phyloP scores from a whole-genome alignment of 2,329 filamentous ascomycete genomes.

The Colletotrichum sp. region DNA sequence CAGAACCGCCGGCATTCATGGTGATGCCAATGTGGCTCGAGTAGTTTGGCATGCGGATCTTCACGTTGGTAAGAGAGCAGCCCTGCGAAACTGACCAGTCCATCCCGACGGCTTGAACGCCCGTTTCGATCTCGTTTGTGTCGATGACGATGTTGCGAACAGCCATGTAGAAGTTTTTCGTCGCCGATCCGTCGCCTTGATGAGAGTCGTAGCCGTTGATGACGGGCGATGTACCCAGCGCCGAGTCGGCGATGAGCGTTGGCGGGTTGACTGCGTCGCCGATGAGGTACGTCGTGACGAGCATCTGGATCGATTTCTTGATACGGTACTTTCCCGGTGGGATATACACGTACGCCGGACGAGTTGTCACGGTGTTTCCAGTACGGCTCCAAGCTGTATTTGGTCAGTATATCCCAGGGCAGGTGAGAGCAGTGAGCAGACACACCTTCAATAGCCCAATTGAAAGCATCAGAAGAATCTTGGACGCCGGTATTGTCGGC shows the following conservation, averaged over 20 bases:
- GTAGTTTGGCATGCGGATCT: slow-evolving; percentile 36
- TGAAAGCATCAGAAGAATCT: slow-evolving; percentile 31
- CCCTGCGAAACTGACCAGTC: slow-evolving; percentile 36
- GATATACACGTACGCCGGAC: slow-evolving; percentile 29
- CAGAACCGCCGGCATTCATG: slow-evolving; percentile 37
- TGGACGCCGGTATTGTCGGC: slow-evolving; percentile 29
- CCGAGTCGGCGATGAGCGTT: slow-evolving; percentile 28
- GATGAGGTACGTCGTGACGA: slow-evolving; percentile 34
- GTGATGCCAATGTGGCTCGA: slow-evolving; percentile 39
- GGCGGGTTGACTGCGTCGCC: slow-evolving; percentile 33
- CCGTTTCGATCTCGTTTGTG: slow-evolving; percentile 24
- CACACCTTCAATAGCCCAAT: slow-evolving; percentile 25
- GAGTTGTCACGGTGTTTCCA: slow-evolving; percentile 29
- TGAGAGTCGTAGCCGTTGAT: slow-evolving; percentile 27
- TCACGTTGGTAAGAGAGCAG: slow-evolving; percentile 31
- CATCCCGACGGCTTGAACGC: slow-evolving; percentile 26
- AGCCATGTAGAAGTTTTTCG: slow-evolving; percentile 38
- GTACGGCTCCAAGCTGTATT: slow-evolving; percentile 28
- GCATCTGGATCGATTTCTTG: slow-evolving; percentile 31
- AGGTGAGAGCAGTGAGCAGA: slow-evolving; percentile 3
- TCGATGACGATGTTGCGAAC: slow-evolving; percentile 34
- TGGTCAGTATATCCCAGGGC: not conserved
- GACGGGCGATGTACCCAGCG: slow-evolving; percentile 20
- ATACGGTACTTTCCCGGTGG: slow-evolving; percentile 34
- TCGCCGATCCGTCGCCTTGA: slow-evolving; percentile 28